Evolutionary conservation across 495 filamentous ascomycete species (phyloP).

Genomic region (Neurospora hispaniola): DNA sequence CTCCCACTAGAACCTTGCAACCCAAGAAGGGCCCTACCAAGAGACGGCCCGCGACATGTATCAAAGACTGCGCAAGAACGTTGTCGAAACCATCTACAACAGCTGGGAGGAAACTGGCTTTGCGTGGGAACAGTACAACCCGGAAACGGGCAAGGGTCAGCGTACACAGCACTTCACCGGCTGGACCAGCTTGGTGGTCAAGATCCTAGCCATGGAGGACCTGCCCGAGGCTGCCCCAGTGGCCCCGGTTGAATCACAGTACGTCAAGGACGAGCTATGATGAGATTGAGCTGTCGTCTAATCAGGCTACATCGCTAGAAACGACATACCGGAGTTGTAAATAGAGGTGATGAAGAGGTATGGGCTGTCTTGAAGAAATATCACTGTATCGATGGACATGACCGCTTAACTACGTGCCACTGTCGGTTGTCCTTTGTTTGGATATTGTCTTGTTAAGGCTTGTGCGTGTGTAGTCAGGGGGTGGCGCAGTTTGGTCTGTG

Average conservation of each 20-base stretch:
- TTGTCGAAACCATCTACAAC: constrained; percentile 81
- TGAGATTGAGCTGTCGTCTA: not conserved
- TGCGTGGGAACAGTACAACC: constrained; percentile 98
- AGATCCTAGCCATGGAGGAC: constrained; percentile 81
- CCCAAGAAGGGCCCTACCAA: constrained; percentile 55
- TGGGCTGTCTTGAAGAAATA: not conserved
- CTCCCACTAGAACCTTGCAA: constrained; percentile 39
- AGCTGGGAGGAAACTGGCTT: constrained; percentile 88
- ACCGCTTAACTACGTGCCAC: not conserved
- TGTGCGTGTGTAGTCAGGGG: not conserved
- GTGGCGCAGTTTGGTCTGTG: not conserved
- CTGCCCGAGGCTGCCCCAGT: constrained; percentile 6
- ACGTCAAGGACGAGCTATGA: not conserved
- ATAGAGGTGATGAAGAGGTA: not conserved
- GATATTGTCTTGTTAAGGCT: not conserved
- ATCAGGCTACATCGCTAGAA: not conserved
- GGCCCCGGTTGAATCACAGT: not conserved
- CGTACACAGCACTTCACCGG: constrained; percentile 96
- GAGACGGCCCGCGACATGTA: constrained; percentile 64
- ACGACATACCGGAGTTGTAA: not conserved
- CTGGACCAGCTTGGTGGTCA: constrained; percentile 95
- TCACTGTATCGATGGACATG: not conserved
- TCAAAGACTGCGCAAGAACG: constrained; percentile 61
- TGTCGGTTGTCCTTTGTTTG: not conserved
- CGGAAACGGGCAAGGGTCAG: constrained; percentile 84